A percentile compares a stretch with the other conserved stretches of the same genome.
Conservation (phyloP, 805 yeast genomes). For the Jamesozyma lodderae region DNA sequence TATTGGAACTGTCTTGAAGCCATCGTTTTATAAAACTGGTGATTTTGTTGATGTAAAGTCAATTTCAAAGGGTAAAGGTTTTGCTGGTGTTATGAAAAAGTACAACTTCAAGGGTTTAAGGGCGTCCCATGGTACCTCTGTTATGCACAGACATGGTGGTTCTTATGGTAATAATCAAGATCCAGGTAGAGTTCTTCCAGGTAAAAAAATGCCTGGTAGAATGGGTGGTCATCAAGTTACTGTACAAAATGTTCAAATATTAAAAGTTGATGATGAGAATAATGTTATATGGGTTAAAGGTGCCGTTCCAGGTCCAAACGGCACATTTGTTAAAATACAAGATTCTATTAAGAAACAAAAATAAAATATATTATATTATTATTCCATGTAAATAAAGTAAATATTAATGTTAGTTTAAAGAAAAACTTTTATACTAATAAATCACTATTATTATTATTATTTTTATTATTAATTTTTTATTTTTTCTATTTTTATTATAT, state of each 20-base stretch:
- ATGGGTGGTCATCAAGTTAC: constrained; percentile 79
- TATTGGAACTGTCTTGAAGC: constrained; percentile 67
- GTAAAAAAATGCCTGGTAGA: constrained; percentile 97
- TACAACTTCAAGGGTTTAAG: constrained; percentile 80
- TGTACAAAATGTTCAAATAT: constrained; percentile 61
- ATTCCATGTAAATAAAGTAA: background rate
- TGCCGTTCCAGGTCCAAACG: constrained; percentile 82
- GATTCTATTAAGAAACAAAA: constrained; percentile 56
- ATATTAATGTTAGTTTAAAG: background rate
- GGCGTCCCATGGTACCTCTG: constrained; percentile 93
- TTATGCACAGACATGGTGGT: constrained; percentile 92
- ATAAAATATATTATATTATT: background rate
- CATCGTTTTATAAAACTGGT: constrained; percentile 78
- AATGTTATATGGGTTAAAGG: constrained; percentile 84
- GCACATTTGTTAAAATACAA: constrained; percentile 60
- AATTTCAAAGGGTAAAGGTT: constrained; percentile 86
- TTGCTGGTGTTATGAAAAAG: constrained; percentile 96
- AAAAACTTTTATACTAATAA: too few relatives aligned
- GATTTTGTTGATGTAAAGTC: constrained; percentile 77
- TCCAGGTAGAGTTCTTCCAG: constrained; percentile 94
- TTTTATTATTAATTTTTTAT: too few relatives aligned
- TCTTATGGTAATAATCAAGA: constrained; percentile 92
- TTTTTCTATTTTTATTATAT: too few relatives aligned
- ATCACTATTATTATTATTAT: too few relatives aligned
- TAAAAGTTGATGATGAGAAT: constrained; percentile 71